phyloP scores from a whole-genome alignment of 1,139 yeast species.

The Suhomyces coccinellae region DNA sequence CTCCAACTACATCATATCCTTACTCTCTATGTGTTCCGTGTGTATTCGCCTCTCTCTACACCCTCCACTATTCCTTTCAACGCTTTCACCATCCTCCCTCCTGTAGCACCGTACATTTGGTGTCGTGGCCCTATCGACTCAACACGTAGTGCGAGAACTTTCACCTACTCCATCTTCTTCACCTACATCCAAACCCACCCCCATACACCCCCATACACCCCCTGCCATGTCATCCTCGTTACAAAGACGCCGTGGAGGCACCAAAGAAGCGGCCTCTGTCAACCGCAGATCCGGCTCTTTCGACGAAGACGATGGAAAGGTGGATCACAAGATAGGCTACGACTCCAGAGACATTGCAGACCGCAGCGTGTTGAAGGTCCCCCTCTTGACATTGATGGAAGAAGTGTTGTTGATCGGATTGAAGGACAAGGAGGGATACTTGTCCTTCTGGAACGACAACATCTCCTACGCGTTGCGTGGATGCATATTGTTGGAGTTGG shows the following conservation, averaged over 20 bases:
- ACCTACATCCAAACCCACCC: background rate
- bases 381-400: constrained; percentile 90
- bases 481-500: constrained; percentile 86
- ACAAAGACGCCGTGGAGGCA: constrained; percentile 51
- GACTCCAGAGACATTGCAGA: constrained; percentile 72
- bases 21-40: no score
- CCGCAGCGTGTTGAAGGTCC: constrained; percentile 50
- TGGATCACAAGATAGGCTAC: constrained; percentile 70
- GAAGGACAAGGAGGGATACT: constrained; percentile 92
- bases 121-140: constrained; percentile 4
- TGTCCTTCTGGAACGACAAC: constrained; percentile 97
- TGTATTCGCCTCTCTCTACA: background rate
- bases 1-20: no score
- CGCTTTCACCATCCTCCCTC: no score
- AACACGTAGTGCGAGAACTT: constrained; percentile 3
- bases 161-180: background rate
- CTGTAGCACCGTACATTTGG: no score
- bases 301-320: constrained; percentile 13
- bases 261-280: constrained; percentile 20
- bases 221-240: constrained; percentile 35
- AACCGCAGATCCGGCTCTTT: constrained; percentile 12
- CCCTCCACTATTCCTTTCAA: background rate
- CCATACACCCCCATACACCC: background rate
- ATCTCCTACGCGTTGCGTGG: constrained; percentile 96
- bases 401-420: constrained; percentile 90